Evolutionary conservation across 306 rosid species (phyloP).

Genomic region (Vicia sativa): DNA sequence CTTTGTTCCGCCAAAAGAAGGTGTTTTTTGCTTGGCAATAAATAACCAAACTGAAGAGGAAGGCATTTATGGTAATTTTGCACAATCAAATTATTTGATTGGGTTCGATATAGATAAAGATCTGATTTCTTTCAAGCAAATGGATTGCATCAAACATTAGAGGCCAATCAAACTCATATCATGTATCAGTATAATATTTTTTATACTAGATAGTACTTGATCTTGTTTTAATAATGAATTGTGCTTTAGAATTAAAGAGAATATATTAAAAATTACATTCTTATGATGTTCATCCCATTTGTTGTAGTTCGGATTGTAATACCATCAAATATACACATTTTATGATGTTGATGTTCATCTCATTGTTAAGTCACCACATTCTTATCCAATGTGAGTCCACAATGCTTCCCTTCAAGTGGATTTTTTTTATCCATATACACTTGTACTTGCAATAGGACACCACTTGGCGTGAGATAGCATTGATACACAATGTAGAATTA

Average conservation of each 20-base stretch:
- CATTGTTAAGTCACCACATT: no score
- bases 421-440: no score
- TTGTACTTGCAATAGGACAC: no score
- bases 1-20: slow-evolving; percentile 45
- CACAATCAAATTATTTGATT: slow-evolving; percentile 49
- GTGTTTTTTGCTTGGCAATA: slow-evolving; percentile 28
- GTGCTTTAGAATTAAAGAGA: background rate
- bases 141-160: background rate
- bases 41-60: no score
- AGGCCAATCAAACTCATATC: background rate
- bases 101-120: slow-evolving; percentile 45
- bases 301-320: no score
- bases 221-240: background rate
- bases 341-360: no score
- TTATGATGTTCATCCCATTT: background rate
- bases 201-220: background rate
- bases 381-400: no score
- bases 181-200: background rate
- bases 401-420: no score
- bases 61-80: slow-evolving; percentile 42
- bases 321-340: no score
- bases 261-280: background rate
- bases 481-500: no score
- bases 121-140: slow-evolving; percentile 5
- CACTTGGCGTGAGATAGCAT: no score